Conservation (phyloP, 2,329 filamentous ascomycete genomes). For the Grosmannia huntii region DNA sequence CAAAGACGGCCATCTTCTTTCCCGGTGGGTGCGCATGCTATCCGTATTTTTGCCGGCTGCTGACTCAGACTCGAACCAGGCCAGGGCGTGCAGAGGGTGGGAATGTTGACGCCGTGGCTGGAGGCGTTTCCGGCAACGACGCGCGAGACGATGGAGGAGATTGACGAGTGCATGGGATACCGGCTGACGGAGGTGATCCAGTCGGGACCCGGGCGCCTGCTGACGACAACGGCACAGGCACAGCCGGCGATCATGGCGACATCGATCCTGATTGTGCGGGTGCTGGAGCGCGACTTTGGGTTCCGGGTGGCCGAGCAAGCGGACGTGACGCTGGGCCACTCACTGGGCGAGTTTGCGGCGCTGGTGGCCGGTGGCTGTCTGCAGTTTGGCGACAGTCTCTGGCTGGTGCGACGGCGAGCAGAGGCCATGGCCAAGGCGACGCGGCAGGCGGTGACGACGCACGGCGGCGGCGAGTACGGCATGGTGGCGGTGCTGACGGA, state of each 20-base stretch:
- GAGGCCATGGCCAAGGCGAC: conserved; percentile 76
- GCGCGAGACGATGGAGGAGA: conserved; percentile 67
- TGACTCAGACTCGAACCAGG: conserved; percentile 32
- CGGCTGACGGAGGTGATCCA: conserved; percentile 68
- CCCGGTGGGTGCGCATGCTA: conserved; percentile 27
- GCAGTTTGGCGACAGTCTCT: conserved; percentile 62
- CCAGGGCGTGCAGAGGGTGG: conserved; percentile 79
- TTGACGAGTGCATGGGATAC: conserved; percentile 64
- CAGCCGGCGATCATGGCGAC: conserved; percentile 96
- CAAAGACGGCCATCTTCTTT: conserved; percentile 47
- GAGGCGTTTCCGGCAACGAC: conserved; percentile 72
- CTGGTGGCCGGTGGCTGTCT: conserved; percentile 76
- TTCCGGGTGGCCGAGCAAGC: conserved; percentile 60
- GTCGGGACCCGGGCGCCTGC: conserved; percentile 60
- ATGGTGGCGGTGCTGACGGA: conserved; percentile 93
- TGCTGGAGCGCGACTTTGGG: conserved; percentile 74
- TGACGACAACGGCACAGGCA: conserved; percentile 75
- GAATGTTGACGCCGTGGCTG: conserved; percentile 78
- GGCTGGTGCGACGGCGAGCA: conserved; percentile 63
- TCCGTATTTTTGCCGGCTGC: neutral
- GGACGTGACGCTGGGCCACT: conserved; percentile 80
- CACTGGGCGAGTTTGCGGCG: conserved; percentile 84
- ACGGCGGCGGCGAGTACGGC: conserved; percentile 71
- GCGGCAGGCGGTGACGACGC: conserved; percentile 45
- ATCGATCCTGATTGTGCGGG: conserved; percentile 75